Conservation (phyloP, 805 yeast species). For the Myxozyma neotropica region DNA sequence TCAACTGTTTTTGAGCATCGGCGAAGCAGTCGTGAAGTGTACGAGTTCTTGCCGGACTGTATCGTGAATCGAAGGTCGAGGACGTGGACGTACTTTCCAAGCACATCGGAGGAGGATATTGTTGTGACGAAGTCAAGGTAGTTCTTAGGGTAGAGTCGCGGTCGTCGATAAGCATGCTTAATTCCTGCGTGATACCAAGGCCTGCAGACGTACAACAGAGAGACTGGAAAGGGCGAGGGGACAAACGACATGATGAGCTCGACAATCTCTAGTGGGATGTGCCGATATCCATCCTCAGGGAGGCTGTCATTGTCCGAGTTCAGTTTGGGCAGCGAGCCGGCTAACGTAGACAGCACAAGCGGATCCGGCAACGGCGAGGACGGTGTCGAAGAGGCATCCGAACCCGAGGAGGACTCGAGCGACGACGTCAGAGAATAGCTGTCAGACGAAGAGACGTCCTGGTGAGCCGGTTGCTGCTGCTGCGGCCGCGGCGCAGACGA, state of each 20-base stretch:
- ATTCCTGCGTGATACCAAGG: constrained; percentile 61
- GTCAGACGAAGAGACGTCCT: constrained; percentile 39
- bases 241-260: constrained; percentile 80
- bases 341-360: background rate
- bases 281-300: constrained; percentile 64
- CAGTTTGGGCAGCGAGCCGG: constrained; percentile 8
- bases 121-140: constrained; percentile 71
- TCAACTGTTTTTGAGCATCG: constrained; percentile 69
- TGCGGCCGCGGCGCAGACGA: constrained; percentile 1
- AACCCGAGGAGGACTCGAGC: constrained; percentile 22
- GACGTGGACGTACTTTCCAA: constrained; percentile 62
- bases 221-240: constrained; percentile 52
- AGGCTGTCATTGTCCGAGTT: constrained; percentile 40
- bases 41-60: constrained; percentile 91
- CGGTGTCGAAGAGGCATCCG: constrained; percentile 14
- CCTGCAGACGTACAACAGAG: constrained; percentile 50
- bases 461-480: background rate
- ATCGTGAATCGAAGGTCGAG: constrained; percentile 78
- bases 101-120: constrained; percentile 45
- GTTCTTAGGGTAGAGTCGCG: constrained; percentile 65
- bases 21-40: constrained; percentile 77
- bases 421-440: constrained; percentile 43
- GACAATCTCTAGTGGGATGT: constrained; percentile 72
- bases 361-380: constrained; percentile 50
- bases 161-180: constrained; percentile 67